Percentiles rank a stretch among this genome's conserved stretches.
These are phyloP conservation scores for Neurospora cerealis DNA, from an alignment of 495 filamentous ascomycete genomes.

Conservation along the genomic window DNA sequence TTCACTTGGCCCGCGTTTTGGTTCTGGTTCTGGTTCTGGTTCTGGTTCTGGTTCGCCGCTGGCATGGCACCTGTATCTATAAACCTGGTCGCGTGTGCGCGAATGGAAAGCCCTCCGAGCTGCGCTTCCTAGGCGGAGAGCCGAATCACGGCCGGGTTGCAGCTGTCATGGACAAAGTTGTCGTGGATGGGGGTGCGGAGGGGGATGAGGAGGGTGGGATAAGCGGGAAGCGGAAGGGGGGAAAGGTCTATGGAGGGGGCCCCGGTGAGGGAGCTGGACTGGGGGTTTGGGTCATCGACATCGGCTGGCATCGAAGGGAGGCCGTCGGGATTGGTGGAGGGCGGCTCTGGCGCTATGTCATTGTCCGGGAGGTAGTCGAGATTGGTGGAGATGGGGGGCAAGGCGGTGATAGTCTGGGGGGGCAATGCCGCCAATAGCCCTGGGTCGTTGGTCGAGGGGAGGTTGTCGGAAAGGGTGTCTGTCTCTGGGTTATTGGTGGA, in stretches of 20 bases:
- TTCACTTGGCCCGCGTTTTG: background rate
- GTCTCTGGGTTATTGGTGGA: too few relatives aligned
- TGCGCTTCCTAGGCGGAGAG: background rate
- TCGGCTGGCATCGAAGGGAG: too few relatives aligned
- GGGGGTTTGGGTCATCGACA: too few relatives aligned
- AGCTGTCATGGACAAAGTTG: background rate
- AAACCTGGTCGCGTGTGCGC: background rate
- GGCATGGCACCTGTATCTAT: background rate
- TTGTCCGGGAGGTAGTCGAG: background rate
- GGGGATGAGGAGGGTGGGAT: background rate
- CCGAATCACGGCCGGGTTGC: background rate
- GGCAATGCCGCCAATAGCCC: too few relatives aligned
- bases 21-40: background rate
- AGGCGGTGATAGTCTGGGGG: too few relatives aligned
- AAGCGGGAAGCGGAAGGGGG: background rate
- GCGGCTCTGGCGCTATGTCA: background rate
- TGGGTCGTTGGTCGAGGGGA: too few relatives aligned
- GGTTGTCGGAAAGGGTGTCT: too few relatives aligned
- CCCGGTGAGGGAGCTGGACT: background rate
- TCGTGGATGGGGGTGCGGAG: background rate
- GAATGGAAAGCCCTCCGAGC: background rate
- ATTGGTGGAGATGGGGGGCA: too few relatives aligned
- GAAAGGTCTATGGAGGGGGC: background rate
- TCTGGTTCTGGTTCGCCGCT: background rate
- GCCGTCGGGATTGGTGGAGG: background rate